Percentiles rank a stretch among this genome's conserved stretches.
Evolutionary conservation across 2,329 filamentous ascomycete genomes (phyloP).

Genomic region (Aspergillus candidus): DNA sequence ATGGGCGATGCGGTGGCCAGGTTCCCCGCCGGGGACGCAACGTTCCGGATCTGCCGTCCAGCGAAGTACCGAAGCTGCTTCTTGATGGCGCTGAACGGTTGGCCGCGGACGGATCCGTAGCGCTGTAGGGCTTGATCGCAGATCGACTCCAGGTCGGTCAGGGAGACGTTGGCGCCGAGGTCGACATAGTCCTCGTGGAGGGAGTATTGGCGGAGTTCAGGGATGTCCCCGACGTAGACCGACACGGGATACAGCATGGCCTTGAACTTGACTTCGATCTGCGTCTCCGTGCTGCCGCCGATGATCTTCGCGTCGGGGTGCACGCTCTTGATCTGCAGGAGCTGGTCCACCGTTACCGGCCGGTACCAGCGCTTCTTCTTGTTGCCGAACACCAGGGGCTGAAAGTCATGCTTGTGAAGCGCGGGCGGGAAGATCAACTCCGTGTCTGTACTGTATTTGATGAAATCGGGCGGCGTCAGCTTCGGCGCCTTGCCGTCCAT

Average conservation of each 20-base stretch:
- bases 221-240: conserved; percentile 87
- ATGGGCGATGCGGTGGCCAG: conserved; percentile 92
- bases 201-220: conserved; percentile 75
- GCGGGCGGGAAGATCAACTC: conserved; percentile 90
- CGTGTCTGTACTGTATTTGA: conserved; percentile 88
- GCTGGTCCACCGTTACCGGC: conserved; percentile 76
- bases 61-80: conserved; percentile 96
- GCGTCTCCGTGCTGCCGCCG: conserved; percentile 91
- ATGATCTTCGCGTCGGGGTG: conserved; percentile 89
- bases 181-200: conserved; percentile 79
- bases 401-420: conserved; percentile 75
- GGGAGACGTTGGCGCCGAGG: conserved; percentile 83
- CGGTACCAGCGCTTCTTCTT: conserved; percentile 92
- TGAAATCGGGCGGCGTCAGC: conserved; percentile 85
- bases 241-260: conserved; percentile 83
- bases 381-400: conserved; percentile 81
- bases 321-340: conserved; percentile 83
- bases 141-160: conserved; percentile 86
- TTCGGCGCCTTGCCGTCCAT: conserved; percentile 40
- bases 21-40: conserved; percentile 94
- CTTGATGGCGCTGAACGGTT: conserved; percentile 83
- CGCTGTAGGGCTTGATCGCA: conserved; percentile 71
- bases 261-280: conserved; percentile 99
- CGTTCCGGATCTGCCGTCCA: conserved; percentile 90
- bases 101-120: conserved; percentile 64